Conservation (phyloP, 768 basidiomycete genomes). For the Tricholoma sp. region DNA sequence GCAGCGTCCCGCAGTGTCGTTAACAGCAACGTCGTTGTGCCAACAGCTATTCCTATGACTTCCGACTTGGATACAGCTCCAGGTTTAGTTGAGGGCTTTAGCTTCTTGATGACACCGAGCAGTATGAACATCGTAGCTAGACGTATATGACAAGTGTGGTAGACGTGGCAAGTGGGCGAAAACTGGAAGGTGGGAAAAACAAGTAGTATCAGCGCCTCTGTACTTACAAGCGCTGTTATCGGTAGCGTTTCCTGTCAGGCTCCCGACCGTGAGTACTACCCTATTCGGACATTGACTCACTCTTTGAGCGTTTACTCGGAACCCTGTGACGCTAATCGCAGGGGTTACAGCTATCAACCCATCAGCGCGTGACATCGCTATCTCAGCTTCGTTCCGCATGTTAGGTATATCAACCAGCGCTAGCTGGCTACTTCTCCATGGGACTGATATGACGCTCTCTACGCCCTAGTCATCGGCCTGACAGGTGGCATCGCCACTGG, state of each 20-base stretch:
- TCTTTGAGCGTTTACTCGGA: too few species aligned
- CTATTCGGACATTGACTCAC: too few species aligned
- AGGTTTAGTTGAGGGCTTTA: not conserved
- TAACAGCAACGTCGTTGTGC: constrained; percentile 16
- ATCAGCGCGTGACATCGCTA: too few species aligned
- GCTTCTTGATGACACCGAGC: too few species aligned
- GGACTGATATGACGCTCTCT: not conserved
- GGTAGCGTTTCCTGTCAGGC: too few species aligned
- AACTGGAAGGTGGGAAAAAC: not conserved
- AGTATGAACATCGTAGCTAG: not conserved
- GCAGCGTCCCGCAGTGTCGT: constrained; percentile 15
- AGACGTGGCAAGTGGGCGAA: not conserved
- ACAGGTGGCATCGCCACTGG: constrained; percentile 97
- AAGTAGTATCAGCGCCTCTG: not conserved
- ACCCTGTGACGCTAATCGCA: too few species aligned
- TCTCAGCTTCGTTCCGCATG: not conserved
- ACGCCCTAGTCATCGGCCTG: constrained; percentile 73
- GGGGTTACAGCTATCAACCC: too few species aligned
- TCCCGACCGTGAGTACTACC: too few species aligned
- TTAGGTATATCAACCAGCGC: not conserved
- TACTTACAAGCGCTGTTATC: too few species aligned
- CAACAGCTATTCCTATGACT: not conserved
- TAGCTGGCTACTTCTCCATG: not conserved
- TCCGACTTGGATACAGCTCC: not conserved
- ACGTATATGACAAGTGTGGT: not conserved